Percentiles rank a stretch among this genome's conserved stretches.
These are phyloP conservation scores for Didymella glomerata DNA, from an alignment of 2,329 filamentous ascomycete species.

Conservation along the genomic window DNA sequence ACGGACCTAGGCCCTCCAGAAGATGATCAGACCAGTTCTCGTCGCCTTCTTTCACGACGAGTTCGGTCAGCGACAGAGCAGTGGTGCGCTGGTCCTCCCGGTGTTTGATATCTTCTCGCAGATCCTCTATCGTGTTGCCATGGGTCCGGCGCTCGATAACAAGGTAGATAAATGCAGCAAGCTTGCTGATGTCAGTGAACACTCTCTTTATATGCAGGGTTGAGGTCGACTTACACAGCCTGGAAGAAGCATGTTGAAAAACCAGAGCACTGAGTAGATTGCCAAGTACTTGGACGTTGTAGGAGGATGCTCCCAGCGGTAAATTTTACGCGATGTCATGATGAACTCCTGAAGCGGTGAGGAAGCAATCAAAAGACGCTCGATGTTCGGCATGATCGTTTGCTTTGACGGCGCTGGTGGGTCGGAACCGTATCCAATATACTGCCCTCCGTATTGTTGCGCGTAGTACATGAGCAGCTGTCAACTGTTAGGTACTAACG, in stretches of 20 bases:
- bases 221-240: conserved; percentile 31
- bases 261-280: conserved; percentile 40
- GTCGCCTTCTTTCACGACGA: conserved; percentile 50
- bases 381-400: conserved; percentile 46
- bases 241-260: conserved; percentile 39
- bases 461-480: conserved; percentile 43
- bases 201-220: background rate
- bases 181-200: conserved; percentile 16
- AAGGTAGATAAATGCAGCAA: conserved; percentile 36
- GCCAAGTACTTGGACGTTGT: conserved; percentile 44
- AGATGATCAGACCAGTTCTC: conserved; percentile 48
- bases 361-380: conserved; percentile 51
- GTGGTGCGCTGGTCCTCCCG: conserved; percentile 42
- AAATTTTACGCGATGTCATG: conserved; percentile 47
- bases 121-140: conserved; percentile 34
- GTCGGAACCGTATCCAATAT: conserved; percentile 47
- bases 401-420: conserved; percentile 44
- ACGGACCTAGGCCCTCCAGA: conserved; percentile 41
- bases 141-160: conserved; percentile 33
- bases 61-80: conserved; percentile 45
- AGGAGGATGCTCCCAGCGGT: conserved; percentile 48
- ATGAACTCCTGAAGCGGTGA: conserved; percentile 49
- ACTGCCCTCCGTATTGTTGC: conserved; percentile 49
- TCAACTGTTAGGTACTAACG: conserved; percentile 10
- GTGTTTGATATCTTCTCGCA: conserved; percentile 44